Conservation (phyloP, 2,329 filamentous ascomycete genomes). For the Periconia macrospinosa region DNA sequence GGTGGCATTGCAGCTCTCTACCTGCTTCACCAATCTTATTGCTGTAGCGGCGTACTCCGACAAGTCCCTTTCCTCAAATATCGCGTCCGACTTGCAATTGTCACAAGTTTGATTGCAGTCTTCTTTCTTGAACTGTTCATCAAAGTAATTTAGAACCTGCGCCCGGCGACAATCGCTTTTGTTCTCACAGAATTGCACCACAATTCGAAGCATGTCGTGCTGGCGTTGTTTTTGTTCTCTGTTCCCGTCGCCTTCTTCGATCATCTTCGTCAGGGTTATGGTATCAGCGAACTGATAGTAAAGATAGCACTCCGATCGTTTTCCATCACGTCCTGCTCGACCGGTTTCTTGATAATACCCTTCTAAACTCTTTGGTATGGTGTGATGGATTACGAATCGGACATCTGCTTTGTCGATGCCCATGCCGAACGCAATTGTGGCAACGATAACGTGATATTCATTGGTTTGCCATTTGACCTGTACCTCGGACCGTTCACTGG, state of each 20-base stretch:
- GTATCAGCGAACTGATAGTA: constrained; percentile 85
- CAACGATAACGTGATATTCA: constrained; percentile 83
- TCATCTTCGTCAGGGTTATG: constrained; percentile 74
- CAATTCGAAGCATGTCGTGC: constrained; percentile 78
- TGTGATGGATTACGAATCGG: constrained; percentile 92
- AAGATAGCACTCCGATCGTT: constrained; percentile 83
- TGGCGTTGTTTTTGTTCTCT: constrained; percentile 82
- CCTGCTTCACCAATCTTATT: constrained; percentile 65
- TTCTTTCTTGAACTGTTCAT: constrained; percentile 73
- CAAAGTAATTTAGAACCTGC: constrained; percentile 92
- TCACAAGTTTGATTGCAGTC: constrained; percentile 80
- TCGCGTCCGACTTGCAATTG: constrained; percentile 76
- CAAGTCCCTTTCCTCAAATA: constrained; percentile 75
- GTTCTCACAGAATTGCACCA: constrained; percentile 89
- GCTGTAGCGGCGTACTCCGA: constrained; percentile 73
- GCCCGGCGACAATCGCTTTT: constrained; percentile 81
- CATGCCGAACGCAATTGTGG: constrained; percentile 98
- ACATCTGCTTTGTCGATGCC: constrained; percentile 99
- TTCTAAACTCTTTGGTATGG: constrained; percentile 90
- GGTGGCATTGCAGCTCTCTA: constrained; percentile 60
- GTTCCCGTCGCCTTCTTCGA: constrained; percentile 76
- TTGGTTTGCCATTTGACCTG: constrained; percentile 85
- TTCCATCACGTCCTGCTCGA: constrained; percentile 87
- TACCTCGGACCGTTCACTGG: constrained; percentile 67
- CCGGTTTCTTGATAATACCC: constrained; percentile 99